phyloP scores from a whole-genome alignment of 1,284 basidiomycete genomes.

The Trametes pubescens region DNA sequence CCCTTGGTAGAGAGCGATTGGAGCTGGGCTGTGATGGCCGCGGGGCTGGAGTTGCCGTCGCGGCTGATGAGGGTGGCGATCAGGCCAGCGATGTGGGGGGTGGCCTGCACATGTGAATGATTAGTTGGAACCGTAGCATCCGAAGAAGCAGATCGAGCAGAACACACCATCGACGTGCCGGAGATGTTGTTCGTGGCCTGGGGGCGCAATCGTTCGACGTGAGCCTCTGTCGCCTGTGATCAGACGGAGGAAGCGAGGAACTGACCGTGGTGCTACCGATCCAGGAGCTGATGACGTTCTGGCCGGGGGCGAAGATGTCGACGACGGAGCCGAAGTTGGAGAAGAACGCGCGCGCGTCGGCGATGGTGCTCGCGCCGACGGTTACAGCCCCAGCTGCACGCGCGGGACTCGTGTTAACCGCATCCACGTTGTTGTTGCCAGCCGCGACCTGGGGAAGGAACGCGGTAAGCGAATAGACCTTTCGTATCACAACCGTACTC shows the following conservation, averaged over 20 bases:
- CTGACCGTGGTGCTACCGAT: slow-evolving; percentile 41
- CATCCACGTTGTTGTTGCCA: slow-evolving; percentile 44
- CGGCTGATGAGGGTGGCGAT: slow-evolving; percentile 45
- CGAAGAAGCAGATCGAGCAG: background rate
- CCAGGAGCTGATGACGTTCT: slow-evolving; percentile 44
- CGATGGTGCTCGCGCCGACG: slow-evolving; percentile 66
- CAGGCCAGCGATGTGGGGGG: slow-evolving; percentile 47
- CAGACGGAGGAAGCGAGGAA: background rate
- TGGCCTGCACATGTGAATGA: slow-evolving; percentile 30
- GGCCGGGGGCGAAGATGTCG: slow-evolving; percentile 49
- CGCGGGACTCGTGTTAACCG: slow-evolving; percentile 42
- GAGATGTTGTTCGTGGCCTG: slow-evolving; percentile 42
- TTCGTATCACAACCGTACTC: too few species aligned
- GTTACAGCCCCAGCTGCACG: slow-evolving; percentile 62
- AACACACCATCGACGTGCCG: slow-evolving; percentile 43
- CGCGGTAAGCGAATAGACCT: background rate
- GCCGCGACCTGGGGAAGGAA: slow-evolving; percentile 22
- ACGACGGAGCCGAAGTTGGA: slow-evolving; percentile 48
- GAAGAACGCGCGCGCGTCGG: slow-evolving; percentile 51
- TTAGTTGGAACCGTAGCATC: background rate
- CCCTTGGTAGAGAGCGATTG: slow-evolving; percentile 37
- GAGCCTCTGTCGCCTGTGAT: background rate
- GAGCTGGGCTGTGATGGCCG: slow-evolving; percentile 37
- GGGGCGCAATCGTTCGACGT: background rate
- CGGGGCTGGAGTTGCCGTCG: slow-evolving; percentile 42